phyloP scores from a whole-genome alignment of 768 basidiomycete genomes.

The Hygrophoropsis aurantiaca region DNA sequence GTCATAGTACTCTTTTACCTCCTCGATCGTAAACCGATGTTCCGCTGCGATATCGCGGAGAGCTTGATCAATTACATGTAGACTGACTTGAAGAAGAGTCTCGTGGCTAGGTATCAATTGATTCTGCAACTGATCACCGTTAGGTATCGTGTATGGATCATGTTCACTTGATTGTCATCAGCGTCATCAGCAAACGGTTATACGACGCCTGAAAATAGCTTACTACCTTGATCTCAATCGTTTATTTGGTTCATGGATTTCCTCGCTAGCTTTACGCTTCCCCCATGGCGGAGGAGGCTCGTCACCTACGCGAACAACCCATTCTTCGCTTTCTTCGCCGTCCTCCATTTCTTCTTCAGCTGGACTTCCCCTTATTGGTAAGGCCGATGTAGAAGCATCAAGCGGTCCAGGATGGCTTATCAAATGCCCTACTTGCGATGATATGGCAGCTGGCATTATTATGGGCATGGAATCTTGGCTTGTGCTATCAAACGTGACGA shows the following conservation, averaged over 20 bases:
- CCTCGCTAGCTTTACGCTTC: conserved; percentile 52
- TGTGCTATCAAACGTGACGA: conserved; percentile 10
- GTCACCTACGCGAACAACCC: conserved; percentile 65
- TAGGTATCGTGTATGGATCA: conserved; percentile 7
- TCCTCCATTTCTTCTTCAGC: conserved; percentile 72
- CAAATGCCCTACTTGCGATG: background rate
- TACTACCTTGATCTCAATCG: conserved; percentile 42
- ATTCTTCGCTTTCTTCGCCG: conserved; percentile 54
- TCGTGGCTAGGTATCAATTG: conserved; percentile 8
- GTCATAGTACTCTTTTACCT: conserved; percentile 79
- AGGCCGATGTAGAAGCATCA: conserved; percentile 24
- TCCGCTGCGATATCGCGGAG: conserved; percentile 67
- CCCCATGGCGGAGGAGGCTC: conserved; percentile 69
- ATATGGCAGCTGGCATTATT: conserved; percentile 23
- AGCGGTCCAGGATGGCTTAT: conserved; percentile 14
- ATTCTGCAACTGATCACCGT: conserved; percentile 5
- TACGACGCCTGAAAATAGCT: conserved; percentile 3
- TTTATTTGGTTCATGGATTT: conserved; percentile 41
- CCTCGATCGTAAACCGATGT: conserved; percentile 69
- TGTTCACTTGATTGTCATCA: background rate
- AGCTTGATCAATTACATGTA: conserved; percentile 68
- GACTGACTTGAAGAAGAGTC: conserved; percentile 6
- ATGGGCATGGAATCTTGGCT: conserved; percentile 16
- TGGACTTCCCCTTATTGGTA: conserved; percentile 39
- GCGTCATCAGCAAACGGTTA: background rate